phyloP scores from a whole-genome alignment of 2,329 filamentous ascomycete species.

The Cytospora paraplurivora region DNA sequence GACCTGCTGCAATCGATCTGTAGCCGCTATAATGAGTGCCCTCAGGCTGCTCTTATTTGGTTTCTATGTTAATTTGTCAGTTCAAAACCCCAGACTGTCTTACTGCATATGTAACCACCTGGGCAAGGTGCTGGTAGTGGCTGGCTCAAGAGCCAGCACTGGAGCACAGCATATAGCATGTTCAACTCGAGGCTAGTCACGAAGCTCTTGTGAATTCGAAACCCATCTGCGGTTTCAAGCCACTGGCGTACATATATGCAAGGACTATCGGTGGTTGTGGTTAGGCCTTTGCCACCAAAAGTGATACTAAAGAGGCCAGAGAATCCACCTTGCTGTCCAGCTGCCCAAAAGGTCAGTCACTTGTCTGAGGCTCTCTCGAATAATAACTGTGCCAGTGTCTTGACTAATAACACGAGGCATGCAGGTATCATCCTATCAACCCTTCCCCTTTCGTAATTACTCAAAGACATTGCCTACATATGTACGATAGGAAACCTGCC shows the following conservation, averaged over 20 bases:
- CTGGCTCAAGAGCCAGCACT: background rate
- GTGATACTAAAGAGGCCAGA: conserved; percentile 33
- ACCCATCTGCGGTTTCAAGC: conserved; percentile 13
- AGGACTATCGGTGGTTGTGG: conserved; percentile 33
- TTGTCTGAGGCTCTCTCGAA: background rate
- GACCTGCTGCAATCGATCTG: too few species aligned
- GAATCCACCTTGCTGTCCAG: conserved; percentile 31
- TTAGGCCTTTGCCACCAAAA: conserved; percentile 32
- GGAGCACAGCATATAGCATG: conserved; percentile 5
- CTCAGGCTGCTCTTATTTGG: too few species aligned
- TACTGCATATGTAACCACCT: too few species aligned
- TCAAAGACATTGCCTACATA: too few species aligned
- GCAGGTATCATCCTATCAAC: too few species aligned
- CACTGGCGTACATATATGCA: conserved; percentile 34
- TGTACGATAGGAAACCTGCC: too few species aligned
- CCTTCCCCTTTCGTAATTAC: too few species aligned
- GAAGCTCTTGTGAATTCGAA: background rate
- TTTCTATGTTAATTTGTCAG: too few species aligned
- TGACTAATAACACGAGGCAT: conserved; percentile 23
- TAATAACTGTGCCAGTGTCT: background rate
- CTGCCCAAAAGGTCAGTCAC: too few species aligned
- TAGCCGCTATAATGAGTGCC: too few species aligned
- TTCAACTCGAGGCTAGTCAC: background rate
- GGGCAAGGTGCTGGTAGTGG: too few species aligned
- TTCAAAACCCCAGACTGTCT: too few species aligned